Evolutionary conservation across 2,329 filamentous ascomycete genomes (phyloP), one percentile per base, ranked within the genome.

Genomic region (Emergomyces pasteurianus): DNA sequence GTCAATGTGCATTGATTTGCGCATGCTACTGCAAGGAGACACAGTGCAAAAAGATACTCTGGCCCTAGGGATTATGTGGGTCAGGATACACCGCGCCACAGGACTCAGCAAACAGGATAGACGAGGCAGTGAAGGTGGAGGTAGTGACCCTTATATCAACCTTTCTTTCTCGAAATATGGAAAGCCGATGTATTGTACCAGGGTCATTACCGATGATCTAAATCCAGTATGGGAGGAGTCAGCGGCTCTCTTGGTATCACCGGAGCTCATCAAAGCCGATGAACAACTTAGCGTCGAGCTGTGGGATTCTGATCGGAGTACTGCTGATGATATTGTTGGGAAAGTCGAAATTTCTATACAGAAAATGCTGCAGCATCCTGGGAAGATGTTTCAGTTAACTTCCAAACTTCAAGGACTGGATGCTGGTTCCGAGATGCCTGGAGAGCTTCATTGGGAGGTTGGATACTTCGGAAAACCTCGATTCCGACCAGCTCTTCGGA

Each of bases 111-210:
- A 96, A 75, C 92, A 96, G 71, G 94, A 99, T 71, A 79, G 76
- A 59, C 86, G 89, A 62, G 92, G 91, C 47, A 92, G 86, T 68
- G 82, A 87, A 58, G 88, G 90, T 21, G 92, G 94, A 40, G 92
- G 92, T 52, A 95, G 89, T 58, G 94, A 99, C 67, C 91, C 92
- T 0, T 97, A 97, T 73, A 95, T 97, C 71, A 96, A 92, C 38
- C 81, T 97, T 42, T 87, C 89, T 47, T 97, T 95, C 79, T 95
- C 90, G 69, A 96, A 97, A 73, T 97, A 96, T 67, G 89, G 89
- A 61, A 99, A 99, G 76, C 92, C 92, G 1, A 95, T 96, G 83
- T 97, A 96, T 75, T 96, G 92, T 74, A 97, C 94, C 1, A 86
- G 94, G 55, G 92, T 97, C 58, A 96, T 97, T 65, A 90, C 92